A percentile compares a stretch with the other conserved stretches of the same genome.
phyloP scores from a whole-genome alignment of 345 rosid genomes.

The Lepidium sativum region DNA sequence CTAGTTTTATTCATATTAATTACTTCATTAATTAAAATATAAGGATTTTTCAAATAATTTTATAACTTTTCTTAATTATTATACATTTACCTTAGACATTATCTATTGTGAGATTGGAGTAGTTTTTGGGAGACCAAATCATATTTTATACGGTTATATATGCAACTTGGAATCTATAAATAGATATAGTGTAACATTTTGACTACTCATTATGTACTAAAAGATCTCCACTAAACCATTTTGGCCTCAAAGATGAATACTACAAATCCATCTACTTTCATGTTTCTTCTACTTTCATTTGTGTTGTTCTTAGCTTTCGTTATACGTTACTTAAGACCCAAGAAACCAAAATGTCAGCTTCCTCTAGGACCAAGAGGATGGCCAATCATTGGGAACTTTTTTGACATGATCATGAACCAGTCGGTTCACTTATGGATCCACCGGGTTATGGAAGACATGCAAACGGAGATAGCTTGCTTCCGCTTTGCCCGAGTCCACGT shows the following conservation, averaged over 20 bases:
- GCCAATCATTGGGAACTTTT: constrained; percentile 12
- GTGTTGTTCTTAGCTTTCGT: neutral
- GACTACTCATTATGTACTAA: neutral
- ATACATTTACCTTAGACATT: no score
- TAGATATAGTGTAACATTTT: neutral
- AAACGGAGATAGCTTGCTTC: constrained; percentile 11
- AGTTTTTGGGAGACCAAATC: no score
- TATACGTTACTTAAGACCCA: neutral
- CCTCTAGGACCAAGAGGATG: constrained; percentile 8
- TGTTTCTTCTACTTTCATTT: neutral
- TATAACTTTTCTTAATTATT: no score
- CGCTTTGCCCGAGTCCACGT: constrained; percentile 1
- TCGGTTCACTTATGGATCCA: constrained; percentile 11
- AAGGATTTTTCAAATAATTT: no score
- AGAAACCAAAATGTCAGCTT: constrained; percentile 4
- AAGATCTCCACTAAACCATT: neutral
- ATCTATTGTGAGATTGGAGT: no score
- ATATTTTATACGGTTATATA: no score
- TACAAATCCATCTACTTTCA: neutral
- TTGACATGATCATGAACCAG: neutral
- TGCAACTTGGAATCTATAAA: neutral
- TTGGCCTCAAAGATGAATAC: neutral
- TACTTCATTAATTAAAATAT: no score
- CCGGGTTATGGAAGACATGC: constrained; percentile 8
- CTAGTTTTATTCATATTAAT: no score